Base-by-base conservation (phyloP, 345 rosid genomes). In the Orychophragmus violaceus region DNA sequence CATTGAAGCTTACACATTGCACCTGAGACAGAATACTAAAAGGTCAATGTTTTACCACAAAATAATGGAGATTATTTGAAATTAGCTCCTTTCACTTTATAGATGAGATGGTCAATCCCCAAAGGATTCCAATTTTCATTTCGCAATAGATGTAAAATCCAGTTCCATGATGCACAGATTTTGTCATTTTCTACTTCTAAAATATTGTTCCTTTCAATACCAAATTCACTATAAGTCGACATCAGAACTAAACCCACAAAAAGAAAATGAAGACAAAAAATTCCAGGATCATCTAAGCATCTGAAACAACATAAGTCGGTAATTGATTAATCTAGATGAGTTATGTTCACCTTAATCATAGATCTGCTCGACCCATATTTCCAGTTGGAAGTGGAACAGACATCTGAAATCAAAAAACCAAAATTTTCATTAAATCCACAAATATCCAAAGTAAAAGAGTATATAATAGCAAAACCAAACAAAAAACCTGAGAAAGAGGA, bases 21-120 rank as follows among this genome's bases (percentile, higher is more conserved):
- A 83, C 64, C 99, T 94, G 82, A 81, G 77, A 62, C 64, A 77
- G 37, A 73, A 64, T 39, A n/a, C n/a, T 6, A n/a, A 58, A 49
- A 23, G 30, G 48, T 52, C 74, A 62, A 61, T 46, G 66, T 21
- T 37, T 49, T n/a, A 45, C n/a, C 13, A 23, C 58, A 64, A 25
- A 52, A 10, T 17, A 10, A 44, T 21, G 17, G 11, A 49, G 58
- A n/a, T n/a, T n/a, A n/a, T n/a, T n/a, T n/a, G n/a, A n/a, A n/a
- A 35, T 5, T 57, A 30, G 13, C 52, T 66, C 14, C 22, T 54
- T 53, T 11, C 4, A 53, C 46, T 32, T 22, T 25, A 62, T n/a
- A 9, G 12, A 5, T n/a, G n/a, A n/a, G 37, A 35, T n/a, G n/a
- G n/a, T n/a, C n/a, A 37, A 59, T 3, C 6, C 29, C 18, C 29